Evolutionary conservation across 2,329 filamentous ascomycete species (phyloP).

Genomic region (Fusarium caatingaense): DNA sequence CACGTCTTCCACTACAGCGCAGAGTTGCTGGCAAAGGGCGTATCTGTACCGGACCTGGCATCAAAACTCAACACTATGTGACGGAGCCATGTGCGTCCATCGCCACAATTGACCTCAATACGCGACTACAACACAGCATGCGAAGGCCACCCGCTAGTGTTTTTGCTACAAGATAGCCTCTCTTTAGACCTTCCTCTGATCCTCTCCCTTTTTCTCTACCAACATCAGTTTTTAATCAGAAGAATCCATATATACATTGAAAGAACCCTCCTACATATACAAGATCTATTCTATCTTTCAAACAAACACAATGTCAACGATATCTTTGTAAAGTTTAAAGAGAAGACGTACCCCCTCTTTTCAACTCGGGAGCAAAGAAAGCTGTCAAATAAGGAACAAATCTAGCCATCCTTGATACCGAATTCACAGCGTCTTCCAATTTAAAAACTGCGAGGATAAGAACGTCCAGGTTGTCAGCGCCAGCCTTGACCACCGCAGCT

Average conservation of each 20-base stretch:
- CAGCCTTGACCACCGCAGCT: not conserved
- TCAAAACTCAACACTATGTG: not conserved
- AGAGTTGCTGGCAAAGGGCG: not conserved
- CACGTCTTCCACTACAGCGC: not conserved
- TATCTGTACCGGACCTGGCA: not conserved
- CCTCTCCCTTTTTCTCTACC: no score
- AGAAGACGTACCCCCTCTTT: no score
- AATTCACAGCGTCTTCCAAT: not conserved
- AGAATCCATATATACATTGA: no score
- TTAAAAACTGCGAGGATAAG: not conserved
- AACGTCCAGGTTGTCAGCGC: not conserved
- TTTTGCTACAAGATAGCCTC: no score
- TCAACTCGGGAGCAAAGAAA: no score
- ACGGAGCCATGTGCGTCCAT: not conserved
- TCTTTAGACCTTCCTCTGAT: no score
- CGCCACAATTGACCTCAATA: not conserved
- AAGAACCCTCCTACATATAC: no score
- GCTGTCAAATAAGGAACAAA: not conserved
- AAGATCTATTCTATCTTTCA: no score
- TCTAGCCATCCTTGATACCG: rapidly evolving
- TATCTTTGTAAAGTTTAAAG: no score
- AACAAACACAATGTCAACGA: no score
- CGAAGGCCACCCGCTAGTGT: no score
- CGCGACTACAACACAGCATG: not conserved
- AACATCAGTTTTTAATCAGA: no score